Conservation (phyloP, 1,284 basidiomycete genomes). For the Coriolopsis trogii region DNA sequence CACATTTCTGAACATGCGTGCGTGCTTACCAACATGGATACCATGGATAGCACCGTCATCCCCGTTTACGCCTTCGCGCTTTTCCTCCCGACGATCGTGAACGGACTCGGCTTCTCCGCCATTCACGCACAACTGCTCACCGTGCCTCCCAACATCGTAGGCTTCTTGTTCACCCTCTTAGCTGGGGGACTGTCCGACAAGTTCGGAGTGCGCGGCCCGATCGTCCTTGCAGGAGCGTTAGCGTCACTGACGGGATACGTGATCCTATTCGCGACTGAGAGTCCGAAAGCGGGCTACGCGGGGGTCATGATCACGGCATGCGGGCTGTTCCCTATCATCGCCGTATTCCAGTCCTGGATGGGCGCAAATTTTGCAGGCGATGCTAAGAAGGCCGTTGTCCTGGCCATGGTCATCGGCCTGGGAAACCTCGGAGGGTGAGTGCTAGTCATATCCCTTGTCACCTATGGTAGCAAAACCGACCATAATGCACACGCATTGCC, state of each 20-base stretch:
- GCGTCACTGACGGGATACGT: constrained; percentile 67
- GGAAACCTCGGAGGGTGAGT: constrained; percentile 57
- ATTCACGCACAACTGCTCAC: constrained; percentile 29
- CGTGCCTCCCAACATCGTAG: too few relatives aligned
- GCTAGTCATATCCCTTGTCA: too few relatives aligned
- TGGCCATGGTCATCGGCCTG: constrained; percentile 68
- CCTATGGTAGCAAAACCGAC: too few relatives aligned
- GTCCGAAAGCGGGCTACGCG: constrained; percentile 58
- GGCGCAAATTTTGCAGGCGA: constrained; percentile 70
- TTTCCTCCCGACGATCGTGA: constrained; percentile 36
- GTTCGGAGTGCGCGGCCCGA: constrained; percentile 43
- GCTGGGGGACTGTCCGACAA: too few relatives aligned
- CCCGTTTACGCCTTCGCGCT: constrained; percentile 19
- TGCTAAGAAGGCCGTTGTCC: constrained; percentile 66
- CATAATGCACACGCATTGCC: too few relatives aligned
- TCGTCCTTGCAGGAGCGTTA: constrained; percentile 55
- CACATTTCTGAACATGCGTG: too few relatives aligned
- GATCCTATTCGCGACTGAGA: constrained; percentile 51
- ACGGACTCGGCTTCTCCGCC: constrained; percentile 32
- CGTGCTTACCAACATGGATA: constrained; percentile 32
- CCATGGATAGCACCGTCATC: constrained; percentile 41
- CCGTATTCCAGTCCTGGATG: constrained; percentile 63
- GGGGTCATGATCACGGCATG: constrained; percentile 61
- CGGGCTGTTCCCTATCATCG: constrained; percentile 64
- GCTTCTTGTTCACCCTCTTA: too few relatives aligned